A percentile compares a stretch with the other conserved stretches of the same genome.
Conservation (phyloP, 1,284 basidiomycete species). For the Malassezia dermatis region DNA sequence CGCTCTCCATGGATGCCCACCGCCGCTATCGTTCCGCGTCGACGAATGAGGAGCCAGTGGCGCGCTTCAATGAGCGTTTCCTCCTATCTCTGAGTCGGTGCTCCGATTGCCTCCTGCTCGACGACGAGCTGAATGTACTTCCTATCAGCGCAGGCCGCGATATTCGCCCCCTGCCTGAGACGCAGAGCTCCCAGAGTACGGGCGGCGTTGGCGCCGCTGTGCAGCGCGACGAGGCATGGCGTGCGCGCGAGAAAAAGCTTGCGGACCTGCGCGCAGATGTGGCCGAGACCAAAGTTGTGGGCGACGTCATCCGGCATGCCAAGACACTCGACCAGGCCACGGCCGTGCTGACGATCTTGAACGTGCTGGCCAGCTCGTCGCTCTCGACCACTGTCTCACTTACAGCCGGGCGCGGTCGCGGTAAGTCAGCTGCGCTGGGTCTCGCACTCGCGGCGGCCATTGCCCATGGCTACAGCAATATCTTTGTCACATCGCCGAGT, state of each 20-base stretch:
- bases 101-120: constrained; percentile 77
- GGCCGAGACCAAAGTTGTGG: constrained; percentile 73
- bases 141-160: constrained; percentile 94
- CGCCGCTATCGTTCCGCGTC: constrained; percentile 74
- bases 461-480: constrained; percentile 90
- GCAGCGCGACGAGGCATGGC: constrained; percentile 54
- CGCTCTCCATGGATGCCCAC: constrained; percentile 71
- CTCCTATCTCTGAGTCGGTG: constrained; percentile 60
- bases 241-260: constrained; percentile 56
- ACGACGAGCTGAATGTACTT: constrained; percentile 95
- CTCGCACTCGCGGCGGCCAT: constrained; percentile 85
- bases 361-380: constrained; percentile 48
- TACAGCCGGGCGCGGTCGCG: constrained; percentile 86
- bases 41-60: constrained; percentile 76
- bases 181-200: constrained; percentile 27
- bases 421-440: constrained; percentile 91
- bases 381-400: constrained; percentile 88
- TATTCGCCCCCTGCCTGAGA: constrained; percentile 63
- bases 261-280: constrained; percentile 71
- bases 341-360: constrained; percentile 41
- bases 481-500: constrained; percentile 93
- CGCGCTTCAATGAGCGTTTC: constrained; percentile 97
- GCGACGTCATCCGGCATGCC: constrained; percentile 79
- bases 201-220: constrained; percentile 33
- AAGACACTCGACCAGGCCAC: constrained; percentile 73